A percentile compares a stretch with the other conserved stretches of the same genome.
These are phyloP conservation scores for Euptelea pleiosperma DNA, from an alignment of 164 flowering plant species.

Conservation along the genomic window DNA sequence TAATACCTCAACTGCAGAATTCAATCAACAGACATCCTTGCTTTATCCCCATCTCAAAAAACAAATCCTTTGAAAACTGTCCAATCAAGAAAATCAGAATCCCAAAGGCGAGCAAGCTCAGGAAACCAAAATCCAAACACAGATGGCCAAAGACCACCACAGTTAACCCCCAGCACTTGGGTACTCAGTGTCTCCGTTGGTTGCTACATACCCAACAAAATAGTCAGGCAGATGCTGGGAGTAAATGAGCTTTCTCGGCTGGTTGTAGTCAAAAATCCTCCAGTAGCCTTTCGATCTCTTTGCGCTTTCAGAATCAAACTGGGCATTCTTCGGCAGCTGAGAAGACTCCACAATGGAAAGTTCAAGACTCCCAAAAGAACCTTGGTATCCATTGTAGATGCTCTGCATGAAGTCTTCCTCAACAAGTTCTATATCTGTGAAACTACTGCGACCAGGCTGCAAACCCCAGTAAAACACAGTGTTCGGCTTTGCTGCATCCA, in stretches of 20 bases:
- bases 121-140: background rate
- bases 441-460: slow-evolving; percentile 19
- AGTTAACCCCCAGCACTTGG: slow-evolving; percentile 4
- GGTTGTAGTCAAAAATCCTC: slow-evolving; percentile 9
- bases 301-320: slow-evolving; percentile 6
- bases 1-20: too few species aligned
- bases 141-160: background rate
- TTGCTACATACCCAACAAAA: slow-evolving; percentile 15
- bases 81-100: background rate
- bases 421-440: slow-evolving; percentile 24
- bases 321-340: slow-evolving; percentile 22
- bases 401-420: slow-evolving; percentile 35
- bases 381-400: slow-evolving; percentile 32
- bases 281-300: slow-evolving; percentile 17
- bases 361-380: slow-evolving; percentile 30
- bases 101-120: background rate
- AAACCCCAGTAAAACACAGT: slow-evolving; percentile 59
- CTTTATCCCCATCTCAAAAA: background rate
- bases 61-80: background rate
- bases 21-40: too few species aligned
- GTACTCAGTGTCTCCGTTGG: background rate
- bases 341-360: slow-evolving; percentile 39
- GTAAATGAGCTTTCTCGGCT: slow-evolving; percentile 5
- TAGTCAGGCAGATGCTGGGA: slow-evolving; percentile 16
- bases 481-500: slow-evolving; percentile 32